phyloP scores from a whole-genome alignment of 192 early-diverging fungal genomes.

The Podila verticillata region DNA sequence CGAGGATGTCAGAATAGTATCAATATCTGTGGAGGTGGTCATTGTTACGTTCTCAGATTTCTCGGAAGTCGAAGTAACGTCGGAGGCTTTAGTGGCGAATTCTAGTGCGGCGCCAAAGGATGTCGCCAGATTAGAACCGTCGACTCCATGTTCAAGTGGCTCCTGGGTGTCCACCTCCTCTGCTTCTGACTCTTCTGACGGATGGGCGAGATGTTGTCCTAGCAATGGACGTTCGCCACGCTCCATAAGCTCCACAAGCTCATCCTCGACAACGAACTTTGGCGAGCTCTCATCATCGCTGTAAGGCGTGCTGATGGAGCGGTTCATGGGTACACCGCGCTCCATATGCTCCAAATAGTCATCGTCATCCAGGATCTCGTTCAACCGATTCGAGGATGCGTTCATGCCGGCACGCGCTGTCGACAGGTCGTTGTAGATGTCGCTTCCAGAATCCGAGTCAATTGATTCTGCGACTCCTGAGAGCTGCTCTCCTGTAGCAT shows the following conservation, averaged over 20 bases:
- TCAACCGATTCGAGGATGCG: slow-evolving; percentile 34
- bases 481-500: background rate
- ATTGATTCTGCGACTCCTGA: background rate
- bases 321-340: slow-evolving; percentile 43
- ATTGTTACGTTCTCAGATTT: too few species aligned
- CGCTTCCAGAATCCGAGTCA: slow-evolving; percentile 26
- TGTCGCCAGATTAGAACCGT: background rate
- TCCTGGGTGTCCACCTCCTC: background rate
- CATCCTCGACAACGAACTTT: slow-evolving; percentile 40
- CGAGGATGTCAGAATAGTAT: too few species aligned
- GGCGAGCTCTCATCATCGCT: slow-evolving; percentile 30
- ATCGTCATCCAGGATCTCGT: slow-evolving; percentile 43
- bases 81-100: background rate
- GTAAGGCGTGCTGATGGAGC: slow-evolving; percentile 44
- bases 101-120: background rate
- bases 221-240: slow-evolving; percentile 17
- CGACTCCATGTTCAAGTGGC: background rate
- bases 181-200: background rate
- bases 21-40: background rate
- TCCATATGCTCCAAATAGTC: slow-evolving; percentile 50
- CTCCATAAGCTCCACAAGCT: slow-evolving; percentile 39
- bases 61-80: background rate
- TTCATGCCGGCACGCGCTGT: slow-evolving; percentile 19
- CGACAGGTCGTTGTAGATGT: slow-evolving; percentile 41
- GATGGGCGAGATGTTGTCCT: background rate